Evolutionary conservation across 805 yeast genomes (phyloP), one percentile per base, ranked within the genome.

Genomic region (Lipomyces spencermartinsiae): DNA sequence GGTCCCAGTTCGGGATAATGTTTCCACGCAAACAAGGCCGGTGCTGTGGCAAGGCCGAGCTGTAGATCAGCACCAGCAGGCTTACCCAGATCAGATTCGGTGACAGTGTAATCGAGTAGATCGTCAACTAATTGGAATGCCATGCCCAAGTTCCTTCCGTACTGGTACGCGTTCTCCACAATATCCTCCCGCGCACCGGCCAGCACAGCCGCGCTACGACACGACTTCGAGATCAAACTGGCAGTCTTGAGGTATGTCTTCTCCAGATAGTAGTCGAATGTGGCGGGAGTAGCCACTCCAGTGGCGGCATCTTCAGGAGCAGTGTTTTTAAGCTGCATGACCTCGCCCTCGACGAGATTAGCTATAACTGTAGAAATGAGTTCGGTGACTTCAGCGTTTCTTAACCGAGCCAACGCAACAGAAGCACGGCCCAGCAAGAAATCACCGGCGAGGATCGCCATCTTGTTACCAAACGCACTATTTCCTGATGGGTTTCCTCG

Each of bases 381-480:
- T 81, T 95, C 99, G 67, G 93, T 93, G 58, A 95, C 99, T 81
- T 95, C 98, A n/a, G 97, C 94, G 78, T 95, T 94, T 76, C 98
- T 84, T 61, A 95, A 81, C 69, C 99, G 83, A 12, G 98, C 96
- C 72, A 95, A 89, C 1, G 97, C 93, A 9, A 95, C 98, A 0
- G 98, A 93, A 0, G 99, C 98, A 74, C 99, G 85, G 19, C 97
- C 99, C 59, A 95, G 85, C 66, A 95, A 79, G 80, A 95, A 95
- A 80, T 95, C 99, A 58, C 99, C 99, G 0, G 98, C 98, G 65
- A 95, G 83, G 54, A 95, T 93, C 7, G 99, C 97, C 98, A 95
- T 93, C 76, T 95, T 95, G 80, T 95, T 95, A 35, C 96, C 91
- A 80, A 93, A 95, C 8, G 97, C 97, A 68, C 89, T 84, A 80